Evolutionary conservation across 331 rosid genomes (phyloP).

Genomic region (Saraca asoca): DNA sequence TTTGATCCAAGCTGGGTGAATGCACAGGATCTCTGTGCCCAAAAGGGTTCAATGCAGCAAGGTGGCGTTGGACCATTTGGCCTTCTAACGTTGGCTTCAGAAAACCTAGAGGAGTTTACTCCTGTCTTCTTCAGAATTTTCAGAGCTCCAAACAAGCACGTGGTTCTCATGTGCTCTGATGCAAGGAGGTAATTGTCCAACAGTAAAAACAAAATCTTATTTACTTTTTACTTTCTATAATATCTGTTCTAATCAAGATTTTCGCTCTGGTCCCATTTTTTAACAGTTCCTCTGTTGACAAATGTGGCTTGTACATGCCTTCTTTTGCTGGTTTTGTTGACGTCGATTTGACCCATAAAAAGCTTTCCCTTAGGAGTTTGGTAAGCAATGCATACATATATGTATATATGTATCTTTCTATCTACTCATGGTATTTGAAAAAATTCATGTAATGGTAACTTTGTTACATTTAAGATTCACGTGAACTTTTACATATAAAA

Average conservation of each 20-base stretch:
- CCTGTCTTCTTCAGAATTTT: constrained; percentile 87
- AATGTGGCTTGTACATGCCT: constrained; percentile 54
- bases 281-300: constrained; percentile 57
- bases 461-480: too few relatives aligned
- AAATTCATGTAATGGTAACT: too few relatives aligned
- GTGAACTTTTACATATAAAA: too few relatives aligned
- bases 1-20: constrained; percentile 73
- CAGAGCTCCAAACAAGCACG: constrained; percentile 53
- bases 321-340: constrained; percentile 81
- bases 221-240: neutral
- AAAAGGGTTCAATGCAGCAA: constrained; percentile 48
- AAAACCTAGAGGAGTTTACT: constrained; percentile 66
- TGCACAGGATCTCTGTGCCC: constrained; percentile 57
- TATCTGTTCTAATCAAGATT: neutral
- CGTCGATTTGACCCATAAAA: constrained; percentile 51
- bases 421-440: too few relatives aligned
- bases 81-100: constrained; percentile 70
- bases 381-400: constrained; percentile 40
- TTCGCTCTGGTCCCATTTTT: neutral
- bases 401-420: too few relatives aligned
- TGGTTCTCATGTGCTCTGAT: constrained; percentile 81
- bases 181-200: constrained; percentile 55
- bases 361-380: constrained; percentile 80
- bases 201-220: neutral
- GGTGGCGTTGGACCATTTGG: constrained; percentile 97